Base-by-base conservation (phyloP, 73 alveolate genomes). In the Chromera velia region DNA sequence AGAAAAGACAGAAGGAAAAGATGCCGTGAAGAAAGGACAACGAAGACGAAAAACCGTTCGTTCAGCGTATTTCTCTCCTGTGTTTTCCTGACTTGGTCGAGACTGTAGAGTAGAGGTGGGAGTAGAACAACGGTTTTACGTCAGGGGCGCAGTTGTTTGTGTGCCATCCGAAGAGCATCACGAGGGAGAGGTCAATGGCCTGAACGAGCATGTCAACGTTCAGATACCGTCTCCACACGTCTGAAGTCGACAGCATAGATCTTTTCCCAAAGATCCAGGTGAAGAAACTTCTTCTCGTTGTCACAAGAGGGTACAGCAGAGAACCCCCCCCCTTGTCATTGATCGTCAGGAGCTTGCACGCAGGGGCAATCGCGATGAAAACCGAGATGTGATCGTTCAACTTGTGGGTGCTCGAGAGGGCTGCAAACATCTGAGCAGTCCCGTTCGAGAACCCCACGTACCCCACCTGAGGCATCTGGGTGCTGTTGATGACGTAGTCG, bases 401-500 rank as follows among this genome's bases (percentile, higher is more conserved):
- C 22, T 4, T 13, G 22, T 4, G 55, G 22, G 4, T 4, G 13
- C 22, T 40, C 55, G 55, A 40, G 22, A 40, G 55, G 13, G 88
- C 89, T 13, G 72, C 66, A 32, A 72, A 87, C 85, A 81, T 76
- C 69, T 82, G 78, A 27, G 84, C 67, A 34, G 91, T 88, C n/a
- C 94, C 94, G 64, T 88, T 87, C 62, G 91, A 85, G 74, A 85
- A 91, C 18, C 94, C 94, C 28, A 88, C 73, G 66, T 85, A 88
- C 28, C 63, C 49, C 9, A 73, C 83, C 70, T 88, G 71, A 18
- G 81, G 82, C 1, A 26, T 32, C 7, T 83, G 82, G n/a, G 89
- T 77, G 48, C 72, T 66, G 22, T 73, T 72, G 32, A 24, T 17
- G 26, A 75, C 72, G 74, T 67, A 83, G 75, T 88, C 83, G 34